phyloP scores from a whole-genome alignment of 805 yeast genomes.

The Teunomyces aglyptinius region DNA sequence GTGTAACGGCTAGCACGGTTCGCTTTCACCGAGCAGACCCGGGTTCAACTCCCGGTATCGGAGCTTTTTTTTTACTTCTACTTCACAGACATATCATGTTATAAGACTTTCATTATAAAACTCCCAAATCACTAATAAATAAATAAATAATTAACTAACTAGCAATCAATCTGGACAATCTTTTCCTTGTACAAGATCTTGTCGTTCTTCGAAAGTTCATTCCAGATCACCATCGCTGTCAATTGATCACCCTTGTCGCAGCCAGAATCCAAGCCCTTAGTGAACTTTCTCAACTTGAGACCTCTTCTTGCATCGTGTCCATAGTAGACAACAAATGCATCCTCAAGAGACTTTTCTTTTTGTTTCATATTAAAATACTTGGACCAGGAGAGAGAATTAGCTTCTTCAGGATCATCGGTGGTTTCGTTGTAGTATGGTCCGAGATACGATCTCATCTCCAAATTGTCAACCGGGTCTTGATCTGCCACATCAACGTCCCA shows the following conservation, averaged over 20 bases:
- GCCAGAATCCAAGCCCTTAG: conserved; percentile 80
- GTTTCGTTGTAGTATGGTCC: conserved; percentile 62
- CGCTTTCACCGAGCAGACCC: conserved; percentile 82
- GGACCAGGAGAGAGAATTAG: conserved; percentile 52
- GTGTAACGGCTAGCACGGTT: conserved; percentile 82
- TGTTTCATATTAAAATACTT: conserved; percentile 52
- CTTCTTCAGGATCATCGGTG: conserved; percentile 44
- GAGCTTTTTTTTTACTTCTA: conserved; percentile 42
- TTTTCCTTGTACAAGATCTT: conserved; percentile 21
- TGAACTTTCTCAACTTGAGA: conserved; percentile 56
- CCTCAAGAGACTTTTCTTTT: conserved; percentile 25
- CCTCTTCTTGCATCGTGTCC: conserved; percentile 91
- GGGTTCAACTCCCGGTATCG: conserved; percentile 88
- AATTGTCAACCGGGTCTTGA: conserved; percentile 60
- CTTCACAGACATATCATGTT: too few species aligned
- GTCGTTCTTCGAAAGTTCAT: conserved; percentile 6
- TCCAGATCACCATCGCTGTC: conserved; percentile 57
- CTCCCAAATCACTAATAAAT: too few species aligned
- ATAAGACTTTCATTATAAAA: too few species aligned
- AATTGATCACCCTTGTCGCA: conserved; percentile 76
- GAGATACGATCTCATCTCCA: conserved; percentile 67
- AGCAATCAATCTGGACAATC: conserved; percentile 12
- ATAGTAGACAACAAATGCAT: conserved; percentile 56
- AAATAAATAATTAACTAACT: background rate
- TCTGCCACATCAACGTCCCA: conserved; percentile 59